phyloP scores from a whole-genome alignment of 73 alveolate genomes.

The Paramecium caudatum region DNA sequence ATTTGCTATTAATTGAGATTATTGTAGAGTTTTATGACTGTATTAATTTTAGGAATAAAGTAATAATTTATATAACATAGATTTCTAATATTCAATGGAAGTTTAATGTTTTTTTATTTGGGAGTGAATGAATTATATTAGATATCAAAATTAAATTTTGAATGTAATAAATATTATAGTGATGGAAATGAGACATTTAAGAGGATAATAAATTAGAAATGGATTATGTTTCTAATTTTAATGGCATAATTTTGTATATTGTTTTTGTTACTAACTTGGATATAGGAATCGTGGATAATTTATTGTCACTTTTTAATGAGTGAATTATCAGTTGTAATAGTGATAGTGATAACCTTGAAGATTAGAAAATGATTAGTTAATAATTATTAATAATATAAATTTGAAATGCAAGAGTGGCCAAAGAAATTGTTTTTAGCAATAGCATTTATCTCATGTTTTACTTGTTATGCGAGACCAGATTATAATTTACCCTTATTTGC shows the following conservation, averaged over 20 bases:
- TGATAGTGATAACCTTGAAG: background rate
- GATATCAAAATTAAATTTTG: background rate
- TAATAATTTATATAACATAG: slow-evolving; percentile 25
- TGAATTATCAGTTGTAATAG: background rate
- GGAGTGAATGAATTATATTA: background rate
- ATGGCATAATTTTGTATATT: background rate
- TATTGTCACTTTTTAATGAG: slow-evolving; percentile 1
- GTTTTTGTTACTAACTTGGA: too few species aligned
- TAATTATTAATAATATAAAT: too few species aligned
- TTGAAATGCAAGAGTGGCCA: background rate
- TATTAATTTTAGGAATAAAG: background rate
- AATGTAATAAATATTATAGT: slow-evolving; percentile 9
- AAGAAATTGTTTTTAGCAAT: slow-evolving; percentile 48
- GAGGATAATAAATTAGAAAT: slow-evolving; percentile 8
- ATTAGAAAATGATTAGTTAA: slow-evolving; percentile 41
- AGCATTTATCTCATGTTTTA: slow-evolving; percentile 63
- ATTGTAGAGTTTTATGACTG: background rate
- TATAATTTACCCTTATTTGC: slow-evolving; percentile 77
- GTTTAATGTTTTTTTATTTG: slow-evolving; percentile 17
- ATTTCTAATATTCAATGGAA: background rate
- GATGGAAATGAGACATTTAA: slow-evolving; percentile 67
- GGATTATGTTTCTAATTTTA: background rate
- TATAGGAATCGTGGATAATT: background rate
- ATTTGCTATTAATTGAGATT: slow-evolving; percentile 24
- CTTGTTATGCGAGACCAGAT: slow-evolving; percentile 79